Evolutionary conservation across 2,329 filamentous ascomycete genomes (phyloP).

Genomic region (Fusarium penzigii): DNA sequence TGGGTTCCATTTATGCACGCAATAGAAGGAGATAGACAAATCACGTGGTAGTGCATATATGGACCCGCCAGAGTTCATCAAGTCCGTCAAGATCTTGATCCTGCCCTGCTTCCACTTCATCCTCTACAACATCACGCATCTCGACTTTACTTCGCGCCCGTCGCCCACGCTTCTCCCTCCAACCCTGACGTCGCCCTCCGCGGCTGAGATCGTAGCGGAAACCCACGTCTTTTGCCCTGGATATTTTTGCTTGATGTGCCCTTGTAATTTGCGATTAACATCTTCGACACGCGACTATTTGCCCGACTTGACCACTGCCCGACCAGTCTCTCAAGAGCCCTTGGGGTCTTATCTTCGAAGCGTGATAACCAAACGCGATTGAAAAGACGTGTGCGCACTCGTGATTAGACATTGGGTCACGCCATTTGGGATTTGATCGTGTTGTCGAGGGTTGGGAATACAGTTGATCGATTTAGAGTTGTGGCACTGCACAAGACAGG

Average conservation of each 20-base stretch:
- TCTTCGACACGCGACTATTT: constrained; percentile 8
- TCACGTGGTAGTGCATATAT: too few species aligned
- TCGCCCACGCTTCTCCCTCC: background rate
- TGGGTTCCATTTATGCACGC: too few species aligned
- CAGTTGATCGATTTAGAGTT: constrained; percentile 26
- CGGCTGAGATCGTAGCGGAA: background rate
- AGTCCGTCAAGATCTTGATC: background rate
- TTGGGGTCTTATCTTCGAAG: constrained; percentile 10
- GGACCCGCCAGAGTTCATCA: too few species aligned
- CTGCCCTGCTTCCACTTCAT: background rate
- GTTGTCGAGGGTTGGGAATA: constrained; percentile 24
- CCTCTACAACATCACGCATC: background rate
- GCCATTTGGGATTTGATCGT: constrained; percentile 22
- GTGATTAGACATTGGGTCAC: constrained; percentile 20
- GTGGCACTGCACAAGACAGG: constrained; percentile 21
- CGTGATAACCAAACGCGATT: constrained; percentile 8
- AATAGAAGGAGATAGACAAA: too few species aligned
- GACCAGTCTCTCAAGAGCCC: constrained; percentile 6
- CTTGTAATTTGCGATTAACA: constrained; percentile 1
- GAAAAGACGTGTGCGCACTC: constrained; percentile 9
- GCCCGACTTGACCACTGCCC: constrained; percentile 1
- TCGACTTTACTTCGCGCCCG: background rate
- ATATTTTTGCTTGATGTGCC: constrained; percentile 5
- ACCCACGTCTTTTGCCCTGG: background rate
- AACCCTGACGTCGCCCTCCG: background rate